Percentiles rank a stretch among this genome's conserved stretches.
phyloP scores from a whole-genome alignment of 2,329 filamentous ascomycete species.

The Fusarium redolens region DNA sequence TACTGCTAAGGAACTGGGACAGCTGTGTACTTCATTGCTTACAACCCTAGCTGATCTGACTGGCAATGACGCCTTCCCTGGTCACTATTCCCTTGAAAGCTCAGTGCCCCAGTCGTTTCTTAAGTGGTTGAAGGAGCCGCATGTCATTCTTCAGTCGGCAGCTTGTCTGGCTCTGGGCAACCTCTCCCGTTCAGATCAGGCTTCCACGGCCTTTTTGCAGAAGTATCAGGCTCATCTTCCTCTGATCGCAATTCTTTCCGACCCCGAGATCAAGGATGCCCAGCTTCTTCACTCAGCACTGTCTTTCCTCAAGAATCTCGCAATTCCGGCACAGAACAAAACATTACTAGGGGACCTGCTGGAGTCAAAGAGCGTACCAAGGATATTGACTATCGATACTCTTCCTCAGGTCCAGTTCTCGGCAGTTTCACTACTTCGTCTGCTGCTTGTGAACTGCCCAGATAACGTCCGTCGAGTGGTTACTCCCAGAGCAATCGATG shows the following conservation, averaged over 20 bases:
- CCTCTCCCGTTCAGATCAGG: constrained; percentile 67
- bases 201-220: constrained; percentile 62
- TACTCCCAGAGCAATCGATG: constrained; percentile 52
- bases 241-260: constrained; percentile 58
- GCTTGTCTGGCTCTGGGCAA: constrained; percentile 73
- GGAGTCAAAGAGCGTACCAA: constrained; percentile 59
- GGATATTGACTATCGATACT: constrained; percentile 64
- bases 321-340: constrained; percentile 68
- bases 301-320: constrained; percentile 73
- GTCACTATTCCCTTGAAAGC: constrained; percentile 56
- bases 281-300: constrained; percentile 68
- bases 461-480: constrained; percentile 65
- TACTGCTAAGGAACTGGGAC: constrained; percentile 56
- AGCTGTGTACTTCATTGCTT: constrained; percentile 63
- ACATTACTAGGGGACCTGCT: constrained; percentile 61
- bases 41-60: constrained; percentile 65
- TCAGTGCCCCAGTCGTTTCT: constrained; percentile 56
- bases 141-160: constrained; percentile 63
- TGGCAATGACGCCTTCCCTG: constrained; percentile 59
- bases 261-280: constrained; percentile 54
- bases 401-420: constrained; percentile 69
- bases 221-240: constrained; percentile 55
- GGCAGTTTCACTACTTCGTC: constrained; percentile 66
- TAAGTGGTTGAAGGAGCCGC: constrained; percentile 58
- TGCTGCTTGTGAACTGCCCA: constrained; percentile 65